Conservation (phyloP, 2,329 filamentous ascomycete genomes). For the Capronia americana region DNA sequence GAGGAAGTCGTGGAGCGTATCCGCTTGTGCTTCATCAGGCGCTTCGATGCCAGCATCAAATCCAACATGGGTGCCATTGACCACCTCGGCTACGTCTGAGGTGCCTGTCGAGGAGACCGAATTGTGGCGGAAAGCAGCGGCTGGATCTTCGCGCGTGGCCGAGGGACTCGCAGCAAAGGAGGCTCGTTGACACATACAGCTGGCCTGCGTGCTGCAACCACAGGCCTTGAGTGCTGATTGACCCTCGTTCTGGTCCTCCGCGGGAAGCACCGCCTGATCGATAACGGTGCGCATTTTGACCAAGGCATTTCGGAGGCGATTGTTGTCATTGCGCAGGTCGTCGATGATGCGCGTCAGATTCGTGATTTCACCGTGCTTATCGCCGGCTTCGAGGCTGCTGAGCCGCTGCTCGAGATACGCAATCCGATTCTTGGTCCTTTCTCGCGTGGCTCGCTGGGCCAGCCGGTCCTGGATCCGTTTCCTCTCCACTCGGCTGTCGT, state of each 20-base stretch:
- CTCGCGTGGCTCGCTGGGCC: constrained; percentile 39
- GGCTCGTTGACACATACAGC: constrained; percentile 10
- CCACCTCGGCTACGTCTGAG: constrained; percentile 23
- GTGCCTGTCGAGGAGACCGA: constrained; percentile 31
- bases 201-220: constrained; percentile 14
- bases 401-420: constrained; percentile 34
- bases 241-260: constrained; percentile 9
- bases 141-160: constrained; percentile 11
- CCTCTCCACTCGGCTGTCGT: constrained; percentile 33
- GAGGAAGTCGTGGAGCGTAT: constrained; percentile 29
- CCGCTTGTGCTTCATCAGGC: constrained; percentile 3
- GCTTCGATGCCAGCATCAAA: constrained; percentile 11
- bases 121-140: constrained; percentile 15
- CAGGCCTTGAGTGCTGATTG: constrained; percentile 13
- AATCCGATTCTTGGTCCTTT: constrained; percentile 39
- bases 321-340: constrained; percentile 33
- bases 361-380: constrained; percentile 28
- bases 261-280: constrained; percentile 28
- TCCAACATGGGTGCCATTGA: constrained; percentile 3
- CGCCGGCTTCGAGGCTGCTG: constrained; percentile 34
- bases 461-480: constrained; percentile 37
- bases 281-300: constrained; percentile 34
- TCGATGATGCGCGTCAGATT: constrained; percentile 33
- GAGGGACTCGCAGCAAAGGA: constrained; percentile 1
- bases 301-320: constrained; percentile 32